Evolutionary conservation across 345 rosid species (phyloP).

Genomic region (Salix koriyanagi): DNA sequence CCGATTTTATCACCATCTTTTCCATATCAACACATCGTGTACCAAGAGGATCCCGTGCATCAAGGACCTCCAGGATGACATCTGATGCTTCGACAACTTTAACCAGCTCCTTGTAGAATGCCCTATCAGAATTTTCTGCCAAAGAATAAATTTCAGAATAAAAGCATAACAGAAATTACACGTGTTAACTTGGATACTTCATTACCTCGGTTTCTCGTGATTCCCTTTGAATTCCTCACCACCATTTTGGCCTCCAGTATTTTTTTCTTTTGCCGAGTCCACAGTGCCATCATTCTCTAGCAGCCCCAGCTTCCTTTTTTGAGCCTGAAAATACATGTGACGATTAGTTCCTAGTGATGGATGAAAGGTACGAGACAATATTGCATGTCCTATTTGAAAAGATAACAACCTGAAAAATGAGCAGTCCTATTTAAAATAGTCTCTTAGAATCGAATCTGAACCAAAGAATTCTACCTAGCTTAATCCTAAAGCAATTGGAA

Average conservation of each 20-base stretch:
- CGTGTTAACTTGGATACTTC: too few relatives aligned
- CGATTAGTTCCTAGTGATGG: too few relatives aligned
- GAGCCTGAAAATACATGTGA: constrained; percentile 39
- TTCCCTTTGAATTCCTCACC: constrained; percentile 18
- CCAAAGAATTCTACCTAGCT: too few relatives aligned
- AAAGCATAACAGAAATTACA: not conserved
- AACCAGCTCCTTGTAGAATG: constrained; percentile 91
- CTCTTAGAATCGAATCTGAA: too few relatives aligned
- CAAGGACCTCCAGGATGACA: constrained; percentile 93
- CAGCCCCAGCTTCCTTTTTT: constrained; percentile 75
- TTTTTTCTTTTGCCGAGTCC: constrained; percentile 21
- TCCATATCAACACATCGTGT: constrained; percentile 95
- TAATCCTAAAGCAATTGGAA: too few relatives aligned
- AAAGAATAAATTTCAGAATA: constrained; percentile 10
- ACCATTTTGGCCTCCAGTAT: constrained; percentile 26
- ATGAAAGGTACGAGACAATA: too few relatives aligned
- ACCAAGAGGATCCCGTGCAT: constrained; percentile 91
- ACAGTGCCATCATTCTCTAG: constrained; percentile 39
- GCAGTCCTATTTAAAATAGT: too few relatives aligned
- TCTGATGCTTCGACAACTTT: constrained; percentile 88
- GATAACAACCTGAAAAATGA: too few relatives aligned
- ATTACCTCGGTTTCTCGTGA: constrained; percentile 53
- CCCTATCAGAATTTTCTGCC: constrained; percentile 82
- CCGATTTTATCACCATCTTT: constrained; percentile 79
- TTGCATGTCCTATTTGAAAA: too few relatives aligned